Evolutionary conservation across 257 asterid genomes (phyloP).

Genomic region (Solanum acaule): DNA sequence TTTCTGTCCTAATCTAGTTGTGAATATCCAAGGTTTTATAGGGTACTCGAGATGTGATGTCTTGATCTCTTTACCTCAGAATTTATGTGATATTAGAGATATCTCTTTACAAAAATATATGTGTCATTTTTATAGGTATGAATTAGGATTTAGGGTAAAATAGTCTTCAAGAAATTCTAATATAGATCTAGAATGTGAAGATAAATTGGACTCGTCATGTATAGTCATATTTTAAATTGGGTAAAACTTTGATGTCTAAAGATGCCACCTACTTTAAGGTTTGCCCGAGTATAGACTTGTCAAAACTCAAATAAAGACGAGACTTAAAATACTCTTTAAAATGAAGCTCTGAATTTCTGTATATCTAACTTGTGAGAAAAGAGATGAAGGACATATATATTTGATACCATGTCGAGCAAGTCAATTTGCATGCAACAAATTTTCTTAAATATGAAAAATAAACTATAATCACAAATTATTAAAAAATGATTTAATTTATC

Average conservation of each 20-base stretch:
- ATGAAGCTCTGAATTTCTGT: no score
- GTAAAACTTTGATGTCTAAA: no score
- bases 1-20: neutral
- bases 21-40: neutral
- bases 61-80: neutral
- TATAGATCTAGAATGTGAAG: no score
- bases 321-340: no score
- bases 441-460: no score
- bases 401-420: neutral
- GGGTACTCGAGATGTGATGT: neutral
- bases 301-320: no score
- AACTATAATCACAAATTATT: neutral
- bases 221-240: no score
- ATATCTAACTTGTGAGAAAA: neutral
- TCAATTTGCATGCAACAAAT: neutral
- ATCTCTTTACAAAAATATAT: no score
- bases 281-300: neutral
- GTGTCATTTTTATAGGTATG: no score
- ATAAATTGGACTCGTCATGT: neutral
- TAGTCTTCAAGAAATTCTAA: neutral
- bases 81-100: no score
- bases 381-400: neutral
- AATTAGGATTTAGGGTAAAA: no score
- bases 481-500: no score
- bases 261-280: neutral